Percentiles rank a stretch among this genome's conserved stretches.
phyloP scores from a whole-genome alignment of 2,329 filamentous ascomycete genomes.

The Phialemonium atrogriseum region DNA sequence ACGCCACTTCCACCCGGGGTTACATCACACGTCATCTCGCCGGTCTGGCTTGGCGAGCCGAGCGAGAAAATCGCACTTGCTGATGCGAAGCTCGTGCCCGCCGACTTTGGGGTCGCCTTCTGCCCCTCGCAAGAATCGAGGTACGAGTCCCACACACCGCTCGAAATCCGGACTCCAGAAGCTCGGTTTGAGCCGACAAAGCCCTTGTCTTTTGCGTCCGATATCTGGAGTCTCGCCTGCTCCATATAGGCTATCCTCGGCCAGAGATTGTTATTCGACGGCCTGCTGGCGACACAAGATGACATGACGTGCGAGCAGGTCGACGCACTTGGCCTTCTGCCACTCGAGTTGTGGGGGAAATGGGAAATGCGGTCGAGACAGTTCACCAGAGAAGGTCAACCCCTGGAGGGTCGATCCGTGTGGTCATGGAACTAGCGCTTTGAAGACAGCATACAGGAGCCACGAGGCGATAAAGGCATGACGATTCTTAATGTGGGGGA shows the following conservation, averaged over 20 bases:
- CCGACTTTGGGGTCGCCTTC: constrained; percentile 29
- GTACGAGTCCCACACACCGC: constrained; percentile 20
- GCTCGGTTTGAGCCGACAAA: constrained; percentile 22
- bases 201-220: constrained; percentile 24
- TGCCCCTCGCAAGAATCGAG: constrained; percentile 12
- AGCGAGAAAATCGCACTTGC: constrained; percentile 19
- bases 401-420: constrained; percentile 5
- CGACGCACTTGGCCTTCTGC: constrained; percentile 19
- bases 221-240: constrained; percentile 31
- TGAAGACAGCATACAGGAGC: constrained; percentile 21
- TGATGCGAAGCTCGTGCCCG: constrained; percentile 10
- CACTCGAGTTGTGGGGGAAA: constrained; percentile 8
- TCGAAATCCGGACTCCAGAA: constrained; percentile 23
- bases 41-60: constrained; percentile 25
- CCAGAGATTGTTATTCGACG: constrained; percentile 18
- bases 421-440: constrained; percentile 20
- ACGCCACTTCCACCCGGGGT: constrained; percentile 15
- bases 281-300: constrained; percentile 16
- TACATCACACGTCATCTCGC: constrained; percentile 18
- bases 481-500: constrained; percentile 5
- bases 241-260: constrained; percentile 26
- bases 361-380: constrained; percentile 7
- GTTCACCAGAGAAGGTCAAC: constrained; percentile 6
- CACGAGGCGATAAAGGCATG: constrained; percentile 10
- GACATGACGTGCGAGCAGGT: constrained; percentile 21